Percentiles rank a stretch among this genome's conserved stretches.
Evolutionary conservation across 305 asterid species (phyloP).

Genomic region (Salvia sclarea): DNA sequence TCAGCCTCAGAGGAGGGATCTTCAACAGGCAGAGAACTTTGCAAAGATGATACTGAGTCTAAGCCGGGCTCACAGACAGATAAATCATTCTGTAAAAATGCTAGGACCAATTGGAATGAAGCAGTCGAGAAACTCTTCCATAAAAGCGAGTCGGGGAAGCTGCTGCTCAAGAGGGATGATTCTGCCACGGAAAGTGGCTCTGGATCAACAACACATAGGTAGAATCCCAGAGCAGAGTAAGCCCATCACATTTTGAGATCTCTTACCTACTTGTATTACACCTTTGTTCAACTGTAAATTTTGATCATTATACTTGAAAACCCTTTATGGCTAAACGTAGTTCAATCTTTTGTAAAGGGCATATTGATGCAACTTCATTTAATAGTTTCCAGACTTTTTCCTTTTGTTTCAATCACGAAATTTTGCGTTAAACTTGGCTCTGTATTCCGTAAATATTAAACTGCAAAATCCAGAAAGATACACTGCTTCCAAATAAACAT

Average conservation of each 20-base stretch:
- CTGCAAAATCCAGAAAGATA: too few species aligned
- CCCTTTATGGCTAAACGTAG: too few species aligned
- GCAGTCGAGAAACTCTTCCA: conserved; percentile 61
- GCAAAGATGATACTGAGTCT: conserved; percentile 22
- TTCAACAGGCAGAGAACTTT: conserved; percentile 36
- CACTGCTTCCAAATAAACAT: too few species aligned
- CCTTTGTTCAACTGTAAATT: not conserved
- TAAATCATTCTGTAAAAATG: conserved; percentile 28
- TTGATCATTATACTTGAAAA: not conserved
- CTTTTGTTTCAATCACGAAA: too few species aligned
- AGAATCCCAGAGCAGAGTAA: not conserved
- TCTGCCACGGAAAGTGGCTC: conserved; percentile 8
- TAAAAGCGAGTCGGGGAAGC: conserved; percentile 51
- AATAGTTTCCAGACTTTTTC: too few species aligned
- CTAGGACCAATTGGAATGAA: conserved; percentile 71
- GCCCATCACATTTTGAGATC: not conserved
- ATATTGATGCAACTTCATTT: too few species aligned
- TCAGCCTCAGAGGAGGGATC: conserved; percentile 50
- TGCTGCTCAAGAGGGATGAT: conserved; percentile 44
- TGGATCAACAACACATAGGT: not conserved
- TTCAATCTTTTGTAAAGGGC: too few species aligned
- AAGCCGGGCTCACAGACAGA: conserved; percentile 26
- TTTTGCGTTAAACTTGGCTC: not conserved
- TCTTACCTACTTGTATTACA: not conserved
- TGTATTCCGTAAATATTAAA: too few species aligned